Base-by-base conservation (phyloP, 768 basidiomycete species). In the Collybia sp. region DNA sequence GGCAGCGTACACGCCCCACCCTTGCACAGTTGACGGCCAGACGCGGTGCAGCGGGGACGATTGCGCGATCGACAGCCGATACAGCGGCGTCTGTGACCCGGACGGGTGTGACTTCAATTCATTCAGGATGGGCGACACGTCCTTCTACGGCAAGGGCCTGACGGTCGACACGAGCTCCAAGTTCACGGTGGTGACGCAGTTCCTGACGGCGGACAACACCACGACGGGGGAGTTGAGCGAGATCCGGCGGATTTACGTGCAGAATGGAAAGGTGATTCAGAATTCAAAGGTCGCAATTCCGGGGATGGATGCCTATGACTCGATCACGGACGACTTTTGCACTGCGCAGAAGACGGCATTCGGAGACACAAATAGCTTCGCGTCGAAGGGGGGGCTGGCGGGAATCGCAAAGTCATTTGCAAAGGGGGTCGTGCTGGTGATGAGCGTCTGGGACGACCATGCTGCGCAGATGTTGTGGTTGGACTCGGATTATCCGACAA, bases 381-480 rank as follows among this genome's bases (percentile, higher is more conserved):
- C 64, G 50, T 47, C 51, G 48, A 60, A 68, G 51, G 75, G 76
- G 47, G 75, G 72, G 10, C 57, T 77, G 36, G 49, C 58, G 12
- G 50, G 42, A 30, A 68, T 70, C 56, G 57, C 61, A 31, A 48
- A 57, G 50, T 61, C 72, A 30, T 58, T 75, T 52, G 58, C 52
- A 37, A 56, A 61, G 30, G 76, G 76, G 40, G 69, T 76, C 66
- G 77, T 76, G 30, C 62, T 78, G 50, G 73, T 73, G 46, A 59
- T 79, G 55, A 65, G 62, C 39, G 47, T 79, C 50, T 77, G 78
- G 78, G 77, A 79, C 57, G 77, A 80, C 64, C 68, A 79, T 54
- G 65, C 63, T 30, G 76, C 62, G 48, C 64, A 70, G 62, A 79
- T 80, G 78, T 68, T 76, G 53, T 80, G 78, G 71, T 74, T 80